Base-by-base conservation (phyloP, 768 basidiomycete genomes). In the Mycena leptocephala region DNA sequence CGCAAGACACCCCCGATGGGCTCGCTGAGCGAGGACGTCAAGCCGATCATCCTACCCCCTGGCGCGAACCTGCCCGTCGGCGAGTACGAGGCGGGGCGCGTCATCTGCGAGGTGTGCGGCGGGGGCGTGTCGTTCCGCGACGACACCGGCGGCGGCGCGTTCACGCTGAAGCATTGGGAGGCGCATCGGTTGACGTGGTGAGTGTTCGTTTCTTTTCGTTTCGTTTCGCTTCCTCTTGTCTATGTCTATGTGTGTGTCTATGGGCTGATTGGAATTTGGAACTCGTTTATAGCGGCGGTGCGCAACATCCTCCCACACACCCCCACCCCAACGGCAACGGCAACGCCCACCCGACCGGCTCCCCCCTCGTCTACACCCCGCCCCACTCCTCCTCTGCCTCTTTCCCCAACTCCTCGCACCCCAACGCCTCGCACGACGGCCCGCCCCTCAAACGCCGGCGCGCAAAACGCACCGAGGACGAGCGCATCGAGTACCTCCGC, bases 81-180 rank as follows among this genome's bases (percentile, higher is more conserved):
- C 82, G 94, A 95, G 81, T 94, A 94, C 86, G 90, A 90, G 79
- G 86, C 90, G 0, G 93, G 93, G 24, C 90, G 88, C 63, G 90
- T 95, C 73, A 88, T 89, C 61, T 95, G 94, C 83, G 91, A 92
- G 75, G 85, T 87, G 10, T 95, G 95, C 79, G 89, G 91, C 13
- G 85, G 88, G 28, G 86, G 88, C 16, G 90, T 95, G 66, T 91
- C 93, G 5, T 93, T 95, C 83, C 88, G 93, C 28, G 93, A 95
- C 82, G 92, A 92, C 37, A 82, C 84, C 16, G 88, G 91, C 37
- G 91, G 91, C 2, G 90, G 86, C 22, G 26, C 24, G 3, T 95
- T 95, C 82, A 93, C 93, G 43, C 83, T 92, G 48, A 90, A 91
- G 79, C 91, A 92, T 56, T 95, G 94, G 95, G 91, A 92, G 39